Conservation (phyloP, 2,329 filamentous ascomycete species). For the Cladosporium cucumerinum region DNA sequence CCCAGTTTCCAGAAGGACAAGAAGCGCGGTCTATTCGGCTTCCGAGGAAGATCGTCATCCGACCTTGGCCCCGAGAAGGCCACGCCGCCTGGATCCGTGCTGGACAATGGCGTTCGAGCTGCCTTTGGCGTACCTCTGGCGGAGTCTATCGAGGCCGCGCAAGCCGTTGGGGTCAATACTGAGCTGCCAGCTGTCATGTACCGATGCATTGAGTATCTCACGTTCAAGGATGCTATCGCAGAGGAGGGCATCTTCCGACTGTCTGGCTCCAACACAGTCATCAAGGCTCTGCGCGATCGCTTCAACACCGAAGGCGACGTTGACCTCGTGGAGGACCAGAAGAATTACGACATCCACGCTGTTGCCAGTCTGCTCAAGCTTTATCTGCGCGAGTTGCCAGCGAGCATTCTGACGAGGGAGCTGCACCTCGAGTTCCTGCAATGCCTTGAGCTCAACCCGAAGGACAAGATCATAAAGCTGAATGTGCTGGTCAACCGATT, state of each 20-base stretch:
- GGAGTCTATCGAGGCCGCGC: constrained; percentile 80
- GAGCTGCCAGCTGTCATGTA: constrained; percentile 90
- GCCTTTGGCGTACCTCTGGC: constrained; percentile 82
- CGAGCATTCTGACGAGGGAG: constrained; percentile 85
- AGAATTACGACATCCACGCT: constrained; percentile 93
- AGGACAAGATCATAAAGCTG: constrained; percentile 73
- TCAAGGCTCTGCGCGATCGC: constrained; percentile 83
- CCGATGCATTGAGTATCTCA: constrained; percentile 89
- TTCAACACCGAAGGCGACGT: constrained; percentile 94
- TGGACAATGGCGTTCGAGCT: constrained; percentile 33
- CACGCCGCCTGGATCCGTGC: neutral
- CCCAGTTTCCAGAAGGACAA: constrained; percentile 61
- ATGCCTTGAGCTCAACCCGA: constrained; percentile 64
- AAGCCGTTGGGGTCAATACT: constrained; percentile 68
- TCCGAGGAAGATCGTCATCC: constrained; percentile 66
- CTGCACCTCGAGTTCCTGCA: constrained; percentile 84
- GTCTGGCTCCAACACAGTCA: constrained; percentile 93
- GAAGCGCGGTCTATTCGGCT: constrained; percentile 68
- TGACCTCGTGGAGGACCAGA: constrained; percentile 72
- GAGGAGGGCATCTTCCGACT: constrained; percentile 97
- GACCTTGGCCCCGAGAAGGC: constrained; percentile 47
- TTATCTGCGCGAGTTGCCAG: constrained; percentile 87
- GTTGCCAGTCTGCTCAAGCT: constrained; percentile 91
- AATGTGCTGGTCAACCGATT: constrained; percentile 76
- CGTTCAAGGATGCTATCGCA: constrained; percentile 71